These are phyloP conservation scores for Marasmius oreades DNA, from an alignment of 1,284 basidiomycete genomes.

Conservation along the genomic window DNA sequence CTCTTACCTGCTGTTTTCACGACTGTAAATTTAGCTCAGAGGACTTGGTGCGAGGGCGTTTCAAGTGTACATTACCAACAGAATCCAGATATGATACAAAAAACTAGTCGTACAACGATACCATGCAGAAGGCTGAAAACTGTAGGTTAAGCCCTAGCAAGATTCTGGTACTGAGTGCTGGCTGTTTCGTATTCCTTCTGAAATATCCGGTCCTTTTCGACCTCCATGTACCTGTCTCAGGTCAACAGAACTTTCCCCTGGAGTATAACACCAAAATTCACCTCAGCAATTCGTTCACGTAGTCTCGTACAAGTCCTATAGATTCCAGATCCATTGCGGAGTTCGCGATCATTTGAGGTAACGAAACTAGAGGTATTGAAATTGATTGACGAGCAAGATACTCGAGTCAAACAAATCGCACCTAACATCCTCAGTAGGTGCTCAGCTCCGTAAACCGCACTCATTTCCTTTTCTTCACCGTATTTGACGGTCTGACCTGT, in stretches of 20 bases:
- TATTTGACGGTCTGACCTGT: conserved; percentile 66
- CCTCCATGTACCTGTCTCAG: conserved; percentile 59
- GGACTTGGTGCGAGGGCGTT: no score
- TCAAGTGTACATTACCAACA: no score
- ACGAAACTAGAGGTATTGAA: conserved; percentile 55
- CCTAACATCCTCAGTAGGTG: conserved; percentile 92
- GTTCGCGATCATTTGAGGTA: conserved; percentile 82
- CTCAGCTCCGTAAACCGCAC: conserved; percentile 91
- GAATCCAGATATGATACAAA: background rate
- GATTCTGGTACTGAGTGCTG: conserved; percentile 70
- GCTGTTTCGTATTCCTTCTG: conserved; percentile 71
- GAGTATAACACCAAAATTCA: conserved; percentile 40
- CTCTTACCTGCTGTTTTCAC: background rate
- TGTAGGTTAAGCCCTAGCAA: conserved; percentile 53
- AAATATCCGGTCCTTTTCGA: conserved; percentile 66
- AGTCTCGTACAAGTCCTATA: conserved; percentile 80
- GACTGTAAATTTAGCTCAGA: no score
- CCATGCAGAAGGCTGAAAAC: background rate
- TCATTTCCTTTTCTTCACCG: conserved; percentile 82
- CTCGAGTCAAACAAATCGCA: conserved; percentile 34
- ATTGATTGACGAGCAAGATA: background rate
- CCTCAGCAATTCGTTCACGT: conserved; percentile 86
- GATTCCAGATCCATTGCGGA: conserved; percentile 92
- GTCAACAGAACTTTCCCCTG: conserved; percentile 3
- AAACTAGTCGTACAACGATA: background rate